These are phyloP conservation scores for Calonectria pteridis DNA, from an alignment of 2,329 filamentous ascomycete genomes.

Conservation along the genomic window DNA sequence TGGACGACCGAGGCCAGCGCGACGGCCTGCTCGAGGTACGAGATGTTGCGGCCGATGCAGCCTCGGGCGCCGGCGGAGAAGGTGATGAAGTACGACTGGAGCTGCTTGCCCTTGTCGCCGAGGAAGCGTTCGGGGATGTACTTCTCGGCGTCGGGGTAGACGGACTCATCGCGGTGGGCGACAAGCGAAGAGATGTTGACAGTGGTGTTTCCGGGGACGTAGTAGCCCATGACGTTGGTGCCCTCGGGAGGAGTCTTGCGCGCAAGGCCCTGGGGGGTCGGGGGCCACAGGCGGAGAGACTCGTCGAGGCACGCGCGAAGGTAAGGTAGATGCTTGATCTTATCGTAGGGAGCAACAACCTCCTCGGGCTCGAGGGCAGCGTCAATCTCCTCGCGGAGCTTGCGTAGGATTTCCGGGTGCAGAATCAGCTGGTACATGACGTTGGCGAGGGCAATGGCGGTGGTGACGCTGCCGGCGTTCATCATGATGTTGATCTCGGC, in stretches of 20 bases:
- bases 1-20: conserved; percentile 56
- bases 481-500: conserved; percentile 68
- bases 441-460: conserved; percentile 62
- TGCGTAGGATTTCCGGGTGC: conserved; percentile 53
- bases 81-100: conserved; percentile 54
- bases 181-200: conserved; percentile 54
- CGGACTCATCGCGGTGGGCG: conserved; percentile 53
- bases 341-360: conserved; percentile 60
- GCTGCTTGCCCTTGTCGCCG: conserved; percentile 48
- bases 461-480: conserved; percentile 65
- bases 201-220: conserved; percentile 51
- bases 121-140: conserved; percentile 58
- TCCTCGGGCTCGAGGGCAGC: conserved; percentile 56
- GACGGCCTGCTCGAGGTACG: conserved; percentile 60
- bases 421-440: conserved; percentile 65
- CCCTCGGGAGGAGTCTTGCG: conserved; percentile 46
- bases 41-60: conserved; percentile 56
- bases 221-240: conserved; percentile 45
- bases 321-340: conserved; percentile 64
- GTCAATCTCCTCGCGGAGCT: conserved; percentile 60
- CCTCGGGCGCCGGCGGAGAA: conserved; percentile 56
- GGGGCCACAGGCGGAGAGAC: conserved; percentile 49
- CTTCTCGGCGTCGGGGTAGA: conserved; percentile 54
- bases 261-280: conserved; percentile 43
- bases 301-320: conserved; percentile 66